Evolutionary conservation across 2,329 filamentous ascomycete genomes (phyloP).

Genomic region (Aspergillus aculeatus): DNA sequence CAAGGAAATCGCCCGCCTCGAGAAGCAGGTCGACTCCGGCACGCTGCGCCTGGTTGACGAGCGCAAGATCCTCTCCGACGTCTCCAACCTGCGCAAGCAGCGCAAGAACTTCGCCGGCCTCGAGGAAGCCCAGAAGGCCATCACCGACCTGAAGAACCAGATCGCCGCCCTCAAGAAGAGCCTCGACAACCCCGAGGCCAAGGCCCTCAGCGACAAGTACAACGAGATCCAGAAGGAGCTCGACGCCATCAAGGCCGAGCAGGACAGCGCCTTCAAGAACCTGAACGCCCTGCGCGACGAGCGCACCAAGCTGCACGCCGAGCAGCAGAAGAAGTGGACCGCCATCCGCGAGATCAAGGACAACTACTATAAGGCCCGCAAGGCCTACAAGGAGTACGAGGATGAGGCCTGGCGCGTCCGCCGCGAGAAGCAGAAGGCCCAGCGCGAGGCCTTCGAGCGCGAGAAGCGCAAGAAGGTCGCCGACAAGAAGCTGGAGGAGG

Average conservation of each 20-base stretch:
- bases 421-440: slow-evolving; percentile 75
- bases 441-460: slow-evolving; percentile 61
- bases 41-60: slow-evolving; percentile 96
- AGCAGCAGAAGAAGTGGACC: slow-evolving; percentile 82
- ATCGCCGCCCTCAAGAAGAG: slow-evolving; percentile 85
- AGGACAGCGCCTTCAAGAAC: slow-evolving; percentile 87
- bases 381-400: slow-evolving; percentile 81
- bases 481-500: slow-evolving; percentile 55
- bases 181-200: slow-evolving; percentile 87
- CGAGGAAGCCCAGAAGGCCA: slow-evolving; percentile 81
- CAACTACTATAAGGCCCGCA: slow-evolving; percentile 76
- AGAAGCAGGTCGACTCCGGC: slow-evolving; percentile 82
- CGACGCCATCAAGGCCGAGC: slow-evolving; percentile 84
- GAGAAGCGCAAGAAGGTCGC: slow-evolving; percentile 53
- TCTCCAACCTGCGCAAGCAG: slow-evolving; percentile 78
- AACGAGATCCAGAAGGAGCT: slow-evolving; percentile 81
- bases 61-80: slow-evolving; percentile 85
- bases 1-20: slow-evolving; percentile 73
- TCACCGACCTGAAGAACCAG: slow-evolving; percentile 81
- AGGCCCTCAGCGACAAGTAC: slow-evolving; percentile 84
- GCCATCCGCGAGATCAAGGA: slow-evolving; percentile 87
- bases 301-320: slow-evolving; percentile 74
- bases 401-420: slow-evolving; percentile 74
- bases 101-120: slow-evolving; percentile 88
- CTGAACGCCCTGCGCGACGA: slow-evolving; percentile 81